Percentiles rank a stretch among this genome's conserved stretches.
Evolutionary conservation across 1,284 basidiomycete genomes (phyloP).

Genomic region (Leccinum olivaceoglutinosum): DNA sequence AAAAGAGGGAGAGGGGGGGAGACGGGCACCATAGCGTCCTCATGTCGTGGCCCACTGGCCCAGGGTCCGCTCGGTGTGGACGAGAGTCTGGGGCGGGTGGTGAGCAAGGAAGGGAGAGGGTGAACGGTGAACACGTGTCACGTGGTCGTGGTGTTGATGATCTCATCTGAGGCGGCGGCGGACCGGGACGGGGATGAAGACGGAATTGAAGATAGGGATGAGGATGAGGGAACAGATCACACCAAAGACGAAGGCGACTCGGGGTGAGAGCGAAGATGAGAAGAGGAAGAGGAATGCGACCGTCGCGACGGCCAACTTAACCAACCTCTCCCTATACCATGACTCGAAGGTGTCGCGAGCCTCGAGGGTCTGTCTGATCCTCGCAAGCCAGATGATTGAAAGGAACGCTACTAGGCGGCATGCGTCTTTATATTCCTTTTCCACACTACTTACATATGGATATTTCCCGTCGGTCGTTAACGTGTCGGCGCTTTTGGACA

Average conservation of each 20-base stretch:
- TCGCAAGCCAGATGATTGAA: slow-evolving; percentile 70
- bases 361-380: slow-evolving; percentile 55
- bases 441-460: neutral
- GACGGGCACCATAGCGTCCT: too few species aligned
- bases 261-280: neutral
- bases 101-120: too few species aligned
- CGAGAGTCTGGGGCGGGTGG: too few species aligned
- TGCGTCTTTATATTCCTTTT: neutral
- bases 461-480: neutral
- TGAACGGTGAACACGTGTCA: too few species aligned
- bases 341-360: slow-evolving; percentile 66
- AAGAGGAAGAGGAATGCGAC: slow-evolving; percentile 10
- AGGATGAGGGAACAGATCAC: neutral
- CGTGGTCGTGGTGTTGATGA: too few species aligned
- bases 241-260: neutral
- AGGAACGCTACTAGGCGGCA: slow-evolving; percentile 48
- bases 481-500: neutral
- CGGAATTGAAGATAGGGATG: neutral
- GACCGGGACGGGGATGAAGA: too few species aligned
- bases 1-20: too few species aligned
- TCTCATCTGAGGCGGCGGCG: neutral
- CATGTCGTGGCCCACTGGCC: too few species aligned
- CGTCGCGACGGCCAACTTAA: slow-evolving; percentile 29
- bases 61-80: too few species aligned
- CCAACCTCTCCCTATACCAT: slow-evolving; percentile 50